Evolutionary conservation across 306 rosid genomes (phyloP).

Genomic region (Fragaria iinumae): DNA sequence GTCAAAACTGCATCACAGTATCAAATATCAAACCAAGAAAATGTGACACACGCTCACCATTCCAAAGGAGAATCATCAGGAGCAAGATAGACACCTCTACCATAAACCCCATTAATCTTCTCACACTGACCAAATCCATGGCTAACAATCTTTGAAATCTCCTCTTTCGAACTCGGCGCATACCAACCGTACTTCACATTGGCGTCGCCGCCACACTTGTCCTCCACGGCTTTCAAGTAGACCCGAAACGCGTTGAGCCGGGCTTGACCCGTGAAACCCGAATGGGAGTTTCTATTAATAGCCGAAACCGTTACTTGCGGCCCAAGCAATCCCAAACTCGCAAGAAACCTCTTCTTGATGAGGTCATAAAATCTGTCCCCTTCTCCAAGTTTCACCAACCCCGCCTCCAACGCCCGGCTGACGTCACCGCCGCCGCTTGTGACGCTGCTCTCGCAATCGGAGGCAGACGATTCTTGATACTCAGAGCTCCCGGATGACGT

Average conservation of each 20-base stretch:
- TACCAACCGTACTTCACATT: conserved; percentile 73
- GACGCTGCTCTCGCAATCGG: conserved; percentile 61
- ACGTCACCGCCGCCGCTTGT: conserved; percentile 20
- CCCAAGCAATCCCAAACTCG: conserved; percentile 41
- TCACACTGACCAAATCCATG: conserved; percentile 61
- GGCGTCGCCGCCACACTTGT: conserved; percentile 50
- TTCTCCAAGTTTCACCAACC: conserved; percentile 33
- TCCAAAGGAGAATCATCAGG: conserved; percentile 56
- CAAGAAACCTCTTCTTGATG: conserved; percentile 40
- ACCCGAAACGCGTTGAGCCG: conserved; percentile 57
- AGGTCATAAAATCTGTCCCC: conserved; percentile 44
- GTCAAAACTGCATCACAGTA: conserved; percentile 10
- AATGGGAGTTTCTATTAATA: conserved; percentile 37
- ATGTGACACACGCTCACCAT: conserved; percentile 34
- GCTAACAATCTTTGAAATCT: conserved; percentile 43
- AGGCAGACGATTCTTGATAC: conserved; percentile 45
- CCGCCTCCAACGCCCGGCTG: conserved; percentile 2
- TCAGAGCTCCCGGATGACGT: conserved; percentile 16
- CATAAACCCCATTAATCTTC: conserved; percentile 31
- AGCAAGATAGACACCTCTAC: conserved; percentile 53
- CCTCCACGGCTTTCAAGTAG: conserved; percentile 46
- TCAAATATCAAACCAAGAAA: not conserved
- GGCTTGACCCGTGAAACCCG: conserved; percentile 44
- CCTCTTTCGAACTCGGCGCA: conserved; percentile 46
- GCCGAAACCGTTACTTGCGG: conserved; percentile 31